Evolutionary conservation across 805 yeast species (phyloP).

Genomic region (Metahyphopichia silvanorum): DNA sequence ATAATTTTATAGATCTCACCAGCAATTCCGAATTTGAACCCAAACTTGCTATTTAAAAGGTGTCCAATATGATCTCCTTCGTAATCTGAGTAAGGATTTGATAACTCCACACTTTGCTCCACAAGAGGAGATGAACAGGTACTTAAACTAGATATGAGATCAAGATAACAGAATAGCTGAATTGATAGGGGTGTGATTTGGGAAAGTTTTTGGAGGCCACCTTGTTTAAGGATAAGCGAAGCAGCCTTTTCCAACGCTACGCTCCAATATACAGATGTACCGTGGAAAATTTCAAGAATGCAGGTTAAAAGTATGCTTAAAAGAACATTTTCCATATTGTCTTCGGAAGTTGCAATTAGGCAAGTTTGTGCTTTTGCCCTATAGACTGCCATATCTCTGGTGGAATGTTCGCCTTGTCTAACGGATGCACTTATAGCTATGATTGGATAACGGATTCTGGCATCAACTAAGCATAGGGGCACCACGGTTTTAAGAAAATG

Average conservation of each 20-base stretch:
- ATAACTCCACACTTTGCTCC: slow-evolving; percentile 3
- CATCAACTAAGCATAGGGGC: slow-evolving; percentile 15
- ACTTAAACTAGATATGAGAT: slow-evolving; percentile 22
- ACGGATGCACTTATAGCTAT: slow-evolving; percentile 24
- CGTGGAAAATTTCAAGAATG: slow-evolving; percentile 22
- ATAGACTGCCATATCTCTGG: slow-evolving; percentile 7
- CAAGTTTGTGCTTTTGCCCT: slow-evolving; percentile 12
- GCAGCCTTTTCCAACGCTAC: slow-evolving; percentile 18
- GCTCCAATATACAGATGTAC: slow-evolving; percentile 23
- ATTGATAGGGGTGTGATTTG: slow-evolving; percentile 15
- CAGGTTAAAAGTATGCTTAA: slow-evolving; percentile 16
- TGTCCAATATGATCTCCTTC: slow-evolving; percentile 13
- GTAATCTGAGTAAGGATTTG: slow-evolving; percentile 7
- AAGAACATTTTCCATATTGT: slow-evolving; percentile 12
- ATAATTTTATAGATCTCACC: slow-evolving; percentile 24
- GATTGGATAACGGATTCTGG: slow-evolving; percentile 17
- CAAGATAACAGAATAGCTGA: slow-evolving; percentile 26
- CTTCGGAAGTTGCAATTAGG: slow-evolving; percentile 8
- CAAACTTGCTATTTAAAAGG: slow-evolving; percentile 19
- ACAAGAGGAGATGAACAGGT: slow-evolving; percentile 21
- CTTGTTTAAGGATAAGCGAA: slow-evolving; percentile 13
- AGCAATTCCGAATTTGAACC: slow-evolving; percentile 25
- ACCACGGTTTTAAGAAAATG: slow-evolving; percentile 17
- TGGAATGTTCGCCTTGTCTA: slow-evolving; percentile 7
- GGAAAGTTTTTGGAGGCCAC: slow-evolving; percentile 17